phyloP scores from a whole-genome alignment of 176 grass and related monocot genomes.

The Poa annua region DNA sequence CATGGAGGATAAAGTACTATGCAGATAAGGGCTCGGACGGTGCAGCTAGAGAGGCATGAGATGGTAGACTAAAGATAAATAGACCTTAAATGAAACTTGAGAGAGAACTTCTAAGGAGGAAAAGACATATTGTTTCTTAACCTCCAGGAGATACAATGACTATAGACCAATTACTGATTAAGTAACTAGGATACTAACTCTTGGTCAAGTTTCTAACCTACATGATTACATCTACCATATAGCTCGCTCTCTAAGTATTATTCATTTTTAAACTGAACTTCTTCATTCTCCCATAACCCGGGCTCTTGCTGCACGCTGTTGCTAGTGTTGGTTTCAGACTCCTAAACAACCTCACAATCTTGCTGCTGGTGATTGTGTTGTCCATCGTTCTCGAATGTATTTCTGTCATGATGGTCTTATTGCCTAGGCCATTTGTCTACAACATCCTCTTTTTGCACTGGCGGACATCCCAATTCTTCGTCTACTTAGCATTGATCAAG shows the following conservation, averaged over 20 bases:
- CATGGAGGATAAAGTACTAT: background rate
- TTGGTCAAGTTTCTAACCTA: background rate
- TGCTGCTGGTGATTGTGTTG: background rate
- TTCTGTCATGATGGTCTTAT: background rate
- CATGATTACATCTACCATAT: conserved; percentile 9
- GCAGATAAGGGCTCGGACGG: background rate
- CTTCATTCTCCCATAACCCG: background rate
- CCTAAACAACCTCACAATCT: background rate
- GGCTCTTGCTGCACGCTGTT: background rate
- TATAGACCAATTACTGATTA: conserved; percentile 3
- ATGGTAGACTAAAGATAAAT: conserved; percentile 15
- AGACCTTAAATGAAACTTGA: background rate
- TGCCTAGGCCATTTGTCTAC: background rate
- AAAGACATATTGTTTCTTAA: conserved; percentile 3
- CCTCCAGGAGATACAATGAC: background rate
- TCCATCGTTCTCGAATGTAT: background rate
- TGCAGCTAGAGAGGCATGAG: background rate
- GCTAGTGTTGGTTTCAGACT: conserved; percentile 1
- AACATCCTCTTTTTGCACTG: background rate
- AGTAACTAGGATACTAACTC: background rate
- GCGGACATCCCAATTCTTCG: background rate
- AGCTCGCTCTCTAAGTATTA: background rate
- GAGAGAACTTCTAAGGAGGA: conserved; percentile 6
- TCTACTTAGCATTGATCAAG: background rate
- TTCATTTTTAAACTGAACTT: background rate